These are phyloP conservation scores for apple (Malus domestica) DNA, from an alignment of 306 rosid species.

Conservation along the genomic window ASM211411v1 NC_041804.1:15385001-15385500, in stretches of 20 bases:
- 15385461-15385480: not conserved
- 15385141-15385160: slow-evolving; percentile 30
- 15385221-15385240: not conserved
- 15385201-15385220: slow-evolving; percentile 14
- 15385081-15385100: slow-evolving; percentile 4
- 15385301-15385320: not conserved
- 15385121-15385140: slow-evolving; percentile 27
- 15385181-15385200: slow-evolving; percentile 61
- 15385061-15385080: slow-evolving; percentile 2
- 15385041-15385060: slow-evolving; percentile 11
- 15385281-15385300: not conserved
- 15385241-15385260: not conserved
- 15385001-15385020: slow-evolving; percentile 16
- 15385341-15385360: not conserved
- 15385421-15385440: not conserved
- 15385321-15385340: not conserved
- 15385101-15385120: slow-evolving; percentile 6
- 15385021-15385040: not conserved
- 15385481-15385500: not conserved
- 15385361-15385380: not conserved
- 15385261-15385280: not conserved
- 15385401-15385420: not conserved
- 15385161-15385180: slow-evolving; percentile 34
- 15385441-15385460: not conserved
- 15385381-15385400: not conserved